phyloP scores from a whole-genome alignment of 129 eudicot species.

The Saussurea involucrata region DNA sequence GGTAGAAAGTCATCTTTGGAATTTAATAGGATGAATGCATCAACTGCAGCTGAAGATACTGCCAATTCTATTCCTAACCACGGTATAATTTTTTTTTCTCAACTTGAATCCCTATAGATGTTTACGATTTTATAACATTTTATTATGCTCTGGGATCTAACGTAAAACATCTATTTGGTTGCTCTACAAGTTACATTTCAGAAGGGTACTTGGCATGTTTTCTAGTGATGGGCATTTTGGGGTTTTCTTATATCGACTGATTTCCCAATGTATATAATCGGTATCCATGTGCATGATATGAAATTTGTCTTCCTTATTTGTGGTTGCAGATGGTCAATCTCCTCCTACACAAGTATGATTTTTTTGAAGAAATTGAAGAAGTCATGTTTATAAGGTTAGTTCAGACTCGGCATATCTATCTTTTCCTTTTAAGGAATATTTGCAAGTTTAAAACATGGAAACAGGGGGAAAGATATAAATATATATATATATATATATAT shows the following conservation, averaged over 20 bases:
- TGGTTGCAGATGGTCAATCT: constrained; percentile 27
- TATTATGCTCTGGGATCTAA: not conserved
- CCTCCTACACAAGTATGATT: constrained; percentile 28
- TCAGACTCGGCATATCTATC: not conserved
- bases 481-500: too few relatives aligned
- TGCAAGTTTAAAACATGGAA: not conserved
- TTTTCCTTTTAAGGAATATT: not conserved
- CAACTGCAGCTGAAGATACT: constrained; percentile 39
- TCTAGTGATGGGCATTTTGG: not conserved
- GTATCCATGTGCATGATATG: not conserved
- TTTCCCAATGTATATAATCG: not conserved
- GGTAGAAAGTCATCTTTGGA: constrained; percentile 32
- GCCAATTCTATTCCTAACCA: constrained; percentile 32
- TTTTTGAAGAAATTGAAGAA: not conserved
- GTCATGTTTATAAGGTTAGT: constrained; percentile 19
- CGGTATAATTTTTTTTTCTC: not conserved
- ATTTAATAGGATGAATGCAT: constrained; percentile 25
- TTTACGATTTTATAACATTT: not conserved
- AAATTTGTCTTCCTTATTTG: not conserved
- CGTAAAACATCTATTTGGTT: not conserved
- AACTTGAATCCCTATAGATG: too few relatives aligned
- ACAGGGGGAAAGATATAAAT: not conserved
- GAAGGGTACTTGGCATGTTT: not conserved
- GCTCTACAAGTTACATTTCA: not conserved
- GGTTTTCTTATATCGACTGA: not conserved